A percentile compares a stretch with the other conserved stretches of the same genome.
Evolutionary conservation across 2,329 filamentous ascomycete genomes (phyloP).

Genomic region (Xylariaceae sp.): DNA sequence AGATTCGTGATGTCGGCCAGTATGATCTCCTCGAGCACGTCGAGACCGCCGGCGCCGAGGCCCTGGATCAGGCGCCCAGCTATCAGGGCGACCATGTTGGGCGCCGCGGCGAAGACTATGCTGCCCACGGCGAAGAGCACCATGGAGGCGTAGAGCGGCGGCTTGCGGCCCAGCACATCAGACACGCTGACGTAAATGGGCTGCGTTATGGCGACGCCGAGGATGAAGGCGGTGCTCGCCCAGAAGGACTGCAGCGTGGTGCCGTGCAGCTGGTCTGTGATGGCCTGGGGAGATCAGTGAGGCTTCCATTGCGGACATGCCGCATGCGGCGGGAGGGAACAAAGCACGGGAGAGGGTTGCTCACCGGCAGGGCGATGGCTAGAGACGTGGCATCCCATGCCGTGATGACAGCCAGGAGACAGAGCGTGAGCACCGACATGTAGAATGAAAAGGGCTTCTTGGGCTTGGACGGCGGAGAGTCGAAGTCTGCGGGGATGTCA

Average conservation of each 20-base stretch:
- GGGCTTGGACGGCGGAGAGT: not conserved
- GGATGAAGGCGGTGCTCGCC: constrained; percentile 32
- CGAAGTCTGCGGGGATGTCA: too few relatives aligned
- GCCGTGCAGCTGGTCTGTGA: constrained; percentile 17
- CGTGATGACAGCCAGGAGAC: constrained; percentile 14
- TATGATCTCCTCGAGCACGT: constrained; percentile 3
- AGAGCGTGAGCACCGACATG: constrained; percentile 7
- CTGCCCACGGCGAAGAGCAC: constrained; percentile 40
- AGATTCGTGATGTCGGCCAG: constrained; percentile 6
- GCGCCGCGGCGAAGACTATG: constrained; percentile 35
- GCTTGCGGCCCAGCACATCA: constrained; percentile 31
- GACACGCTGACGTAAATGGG: constrained; percentile 18
- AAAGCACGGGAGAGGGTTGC: not conserved
- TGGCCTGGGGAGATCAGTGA: constrained; percentile 15
- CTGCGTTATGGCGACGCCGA: constrained; percentile 21
- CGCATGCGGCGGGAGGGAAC: too few relatives aligned
- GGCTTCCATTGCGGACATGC: not conserved
- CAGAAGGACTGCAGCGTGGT: constrained; percentile 28
- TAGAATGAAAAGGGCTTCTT: constrained; percentile 16
- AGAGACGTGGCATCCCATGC: constrained; percentile 24
- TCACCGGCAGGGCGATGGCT: constrained; percentile 24
- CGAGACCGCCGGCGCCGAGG: constrained; percentile 8
- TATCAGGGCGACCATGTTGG: constrained; percentile 1
- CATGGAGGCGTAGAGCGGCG: constrained; percentile 26
- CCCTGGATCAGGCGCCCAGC: constrained; percentile 22